phyloP scores from a whole-genome alignment of 2,329 filamentous ascomycete species.

The Penicillium olsonii region DNA sequence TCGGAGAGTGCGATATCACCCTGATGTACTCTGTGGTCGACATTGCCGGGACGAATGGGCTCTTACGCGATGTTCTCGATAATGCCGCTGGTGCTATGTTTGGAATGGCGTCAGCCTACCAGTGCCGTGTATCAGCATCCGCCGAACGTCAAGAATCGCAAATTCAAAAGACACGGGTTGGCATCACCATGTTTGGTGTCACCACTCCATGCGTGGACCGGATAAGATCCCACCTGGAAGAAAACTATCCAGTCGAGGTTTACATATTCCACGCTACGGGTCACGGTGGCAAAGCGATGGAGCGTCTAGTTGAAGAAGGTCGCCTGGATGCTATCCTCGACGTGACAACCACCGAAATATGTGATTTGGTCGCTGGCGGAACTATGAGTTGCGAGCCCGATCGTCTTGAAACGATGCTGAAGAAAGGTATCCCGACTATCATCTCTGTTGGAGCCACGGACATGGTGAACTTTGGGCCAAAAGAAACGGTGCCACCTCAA shows the following conservation, averaged over 20 bases:
- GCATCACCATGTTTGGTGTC: not conserved
- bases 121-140: not conserved
- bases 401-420: not conserved
- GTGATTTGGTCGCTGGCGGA: not conserved
- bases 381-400: not conserved
- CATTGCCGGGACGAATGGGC: not conserved
- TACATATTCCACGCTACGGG: not conserved
- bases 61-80: not conserved
- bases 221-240: not conserved
- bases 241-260: not conserved
- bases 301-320: not conserved
- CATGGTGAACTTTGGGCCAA: conserved; percentile 1
- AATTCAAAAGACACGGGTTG: not conserved
- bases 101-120: not conserved
- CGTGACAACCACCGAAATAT: conserved; percentile 1
- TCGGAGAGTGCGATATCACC: conserved; percentile 1
- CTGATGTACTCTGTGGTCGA: conserved; percentile 2
- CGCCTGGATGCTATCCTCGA: not conserved
- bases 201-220: not conserved
- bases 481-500: not conserved
- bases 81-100: not conserved
- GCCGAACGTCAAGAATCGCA: not conserved
- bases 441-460: conserved; percentile 1
- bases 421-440: not conserved
- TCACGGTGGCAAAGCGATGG: not conserved